Evolutionary conservation across 495 filamentous ascomycete species (phyloP).

Genomic region (Paragyromitra xinjiangensis): DNA sequence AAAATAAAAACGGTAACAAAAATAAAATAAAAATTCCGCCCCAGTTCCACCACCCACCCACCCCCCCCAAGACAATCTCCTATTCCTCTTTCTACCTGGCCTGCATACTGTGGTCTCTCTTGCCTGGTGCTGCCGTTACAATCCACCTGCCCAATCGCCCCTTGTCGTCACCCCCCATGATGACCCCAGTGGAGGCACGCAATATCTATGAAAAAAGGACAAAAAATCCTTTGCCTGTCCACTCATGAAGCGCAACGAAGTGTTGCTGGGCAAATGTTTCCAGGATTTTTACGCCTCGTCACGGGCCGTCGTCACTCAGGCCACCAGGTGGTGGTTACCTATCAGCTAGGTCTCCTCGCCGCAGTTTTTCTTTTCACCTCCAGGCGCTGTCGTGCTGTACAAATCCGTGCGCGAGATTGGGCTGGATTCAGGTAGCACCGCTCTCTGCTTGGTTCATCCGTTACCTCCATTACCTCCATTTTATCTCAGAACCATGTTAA

Average conservation of each 20-base stretch:
- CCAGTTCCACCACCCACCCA: constrained; percentile 8
- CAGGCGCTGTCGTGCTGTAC: constrained; percentile 25
- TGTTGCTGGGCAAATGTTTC: constrained; percentile 27
- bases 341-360: constrained; percentile 27
- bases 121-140: constrained; percentile 26
- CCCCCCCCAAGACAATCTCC: constrained; percentile 25
- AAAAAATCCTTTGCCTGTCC: constrained; percentile 24
- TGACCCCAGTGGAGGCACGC: constrained; percentile 48
- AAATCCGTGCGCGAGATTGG: constrained; percentile 33
- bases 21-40: constrained; percentile 32
- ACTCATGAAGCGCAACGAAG: constrained; percentile 45
- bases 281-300: constrained; percentile 34
- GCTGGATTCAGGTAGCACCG: constrained; percentile 22
- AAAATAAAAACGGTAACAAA: constrained; percentile 35
- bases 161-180: constrained; percentile 35
- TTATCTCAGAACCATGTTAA: constrained; percentile 1
- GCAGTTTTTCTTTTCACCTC: constrained; percentile 20
- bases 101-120: constrained; percentile 46
- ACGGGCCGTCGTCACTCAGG: constrained; percentile 42
- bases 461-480: not conserved
- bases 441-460: constrained; percentile 17
- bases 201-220: constrained; percentile 40
- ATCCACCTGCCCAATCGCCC: constrained; percentile 39
- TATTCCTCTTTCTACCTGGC: constrained; percentile 45
- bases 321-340: constrained; percentile 22